Evolutionary conservation across 1,284 basidiomycete genomes (phyloP).

Genomic region (Mixia osmundae): DNA sequence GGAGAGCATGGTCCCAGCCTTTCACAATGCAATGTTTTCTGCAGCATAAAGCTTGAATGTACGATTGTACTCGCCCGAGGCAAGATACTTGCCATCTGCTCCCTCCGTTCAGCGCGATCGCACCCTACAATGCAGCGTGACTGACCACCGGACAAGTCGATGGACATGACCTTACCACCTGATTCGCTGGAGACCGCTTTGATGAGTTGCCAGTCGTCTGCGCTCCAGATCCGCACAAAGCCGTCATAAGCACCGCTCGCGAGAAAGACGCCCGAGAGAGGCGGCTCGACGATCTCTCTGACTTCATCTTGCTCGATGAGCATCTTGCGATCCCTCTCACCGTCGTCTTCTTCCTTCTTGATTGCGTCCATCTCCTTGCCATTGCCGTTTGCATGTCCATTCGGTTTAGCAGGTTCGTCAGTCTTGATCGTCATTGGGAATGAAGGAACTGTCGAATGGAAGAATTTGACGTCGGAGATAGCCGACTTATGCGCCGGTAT

Average conservation of each 20-base stretch:
- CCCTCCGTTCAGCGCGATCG: neutral
- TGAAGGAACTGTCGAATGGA: slow-evolving; percentile 26
- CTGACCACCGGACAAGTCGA: slow-evolving; percentile 41
- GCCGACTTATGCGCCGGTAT: slow-evolving; percentile 90
- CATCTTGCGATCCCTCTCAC: slow-evolving; percentile 4
- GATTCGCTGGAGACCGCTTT: slow-evolving; percentile 73
- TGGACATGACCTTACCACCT: slow-evolving; percentile 84
- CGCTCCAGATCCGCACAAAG: slow-evolving; percentile 84
- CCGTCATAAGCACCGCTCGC: slow-evolving; percentile 89
- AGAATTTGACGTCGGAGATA: slow-evolving; percentile 86
- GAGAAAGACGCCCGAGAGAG: slow-evolving; percentile 57
- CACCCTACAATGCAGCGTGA: neutral
- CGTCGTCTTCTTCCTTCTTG: slow-evolving; percentile 6
- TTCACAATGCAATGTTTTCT: slow-evolving; percentile 22
- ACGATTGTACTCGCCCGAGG: slow-evolving; percentile 71
- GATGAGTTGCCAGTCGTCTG: slow-evolving; percentile 90
- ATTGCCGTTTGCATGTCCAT: slow-evolving; percentile 17
- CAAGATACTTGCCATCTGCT: slow-evolving; percentile 56
- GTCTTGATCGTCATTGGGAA: slow-evolving; percentile 4
- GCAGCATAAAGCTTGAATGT: slow-evolving; percentile 76
- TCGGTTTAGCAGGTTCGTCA: neutral
- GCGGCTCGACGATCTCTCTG: slow-evolving; percentile 6
- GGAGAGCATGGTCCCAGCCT: neutral
- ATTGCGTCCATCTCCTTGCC: slow-evolving; percentile 9
- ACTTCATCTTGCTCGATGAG: slow-evolving; percentile 3